Evolutionary conservation across 768 basidiomycete genomes (phyloP).

Genomic region (Panaeolus cyanescens): DNA sequence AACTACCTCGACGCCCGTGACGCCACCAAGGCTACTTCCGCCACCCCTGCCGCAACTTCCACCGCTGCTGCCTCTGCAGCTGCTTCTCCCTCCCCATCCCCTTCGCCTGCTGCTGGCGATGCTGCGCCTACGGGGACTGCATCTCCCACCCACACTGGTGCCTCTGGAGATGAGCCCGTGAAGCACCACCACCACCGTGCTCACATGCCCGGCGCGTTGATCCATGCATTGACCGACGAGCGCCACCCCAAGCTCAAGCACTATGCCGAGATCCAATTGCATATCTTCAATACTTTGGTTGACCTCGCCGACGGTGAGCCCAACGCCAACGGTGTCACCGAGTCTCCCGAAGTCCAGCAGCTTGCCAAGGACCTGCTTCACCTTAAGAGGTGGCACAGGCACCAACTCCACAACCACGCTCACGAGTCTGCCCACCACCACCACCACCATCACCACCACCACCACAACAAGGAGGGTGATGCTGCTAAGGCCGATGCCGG

Average conservation of each 20-base stretch:
- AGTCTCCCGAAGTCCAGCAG: slow-evolving; percentile 3
- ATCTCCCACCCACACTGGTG: neutral
- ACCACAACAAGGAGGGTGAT: too few relatives aligned
- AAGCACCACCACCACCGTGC: neutral
- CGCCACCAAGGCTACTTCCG: slow-evolving; percentile 7
- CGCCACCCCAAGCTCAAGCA: slow-evolving; percentile 3
- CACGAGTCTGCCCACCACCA: slow-evolving; percentile 4
- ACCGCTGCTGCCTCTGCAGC: neutral
- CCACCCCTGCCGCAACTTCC: neutral
- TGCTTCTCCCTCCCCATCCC: neutral
- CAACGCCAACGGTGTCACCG: neutral
- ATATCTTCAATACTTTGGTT: neutral
- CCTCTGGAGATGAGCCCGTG: neutral
- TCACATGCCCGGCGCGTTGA: neutral
- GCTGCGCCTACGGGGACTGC: neutral
- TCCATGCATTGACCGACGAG: neutral
- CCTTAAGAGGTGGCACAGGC: slow-evolving; percentile 4
- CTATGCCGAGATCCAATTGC: neutral
- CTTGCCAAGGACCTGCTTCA: slow-evolving; percentile 8
- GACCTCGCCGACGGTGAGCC: neutral
- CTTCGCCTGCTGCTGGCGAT: neutral
- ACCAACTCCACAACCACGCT: neutral
- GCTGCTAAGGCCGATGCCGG: neutral
- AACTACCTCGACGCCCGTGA: slow-evolving; percentile 15
- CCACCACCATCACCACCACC: slow-evolving; percentile 1